These are phyloP conservation scores for Danielia oregonensis DNA, from an alignment of 805 yeast genomes.

Conservation along the genomic window DNA sequence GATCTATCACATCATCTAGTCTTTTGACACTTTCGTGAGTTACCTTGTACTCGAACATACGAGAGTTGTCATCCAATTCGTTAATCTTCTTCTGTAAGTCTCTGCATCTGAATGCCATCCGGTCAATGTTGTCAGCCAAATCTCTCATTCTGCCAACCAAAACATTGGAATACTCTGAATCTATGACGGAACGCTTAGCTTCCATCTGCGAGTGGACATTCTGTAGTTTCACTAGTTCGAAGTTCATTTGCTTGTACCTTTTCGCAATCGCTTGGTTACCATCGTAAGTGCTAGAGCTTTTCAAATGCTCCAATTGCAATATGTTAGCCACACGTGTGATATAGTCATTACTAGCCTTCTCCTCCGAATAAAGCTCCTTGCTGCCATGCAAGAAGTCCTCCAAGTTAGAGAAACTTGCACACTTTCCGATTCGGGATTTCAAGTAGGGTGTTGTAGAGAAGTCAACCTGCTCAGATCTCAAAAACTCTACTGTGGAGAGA, in stretches of 20 bases:
- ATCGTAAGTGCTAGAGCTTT: not conserved
- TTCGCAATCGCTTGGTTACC: conserved; percentile 12
- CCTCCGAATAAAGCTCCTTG: conserved; percentile 4
- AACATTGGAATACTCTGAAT: conserved; percentile 26
- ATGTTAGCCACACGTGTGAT: conserved; percentile 2
- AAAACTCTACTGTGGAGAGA: conserved; percentile 19
- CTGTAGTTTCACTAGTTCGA: conserved; percentile 28
- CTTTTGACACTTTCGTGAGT: conserved; percentile 25
- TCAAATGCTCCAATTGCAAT: conserved; percentile 3
- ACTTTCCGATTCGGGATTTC: conserved; percentile 2
- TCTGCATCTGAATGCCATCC: conserved; percentile 38
- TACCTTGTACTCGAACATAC: conserved; percentile 24
- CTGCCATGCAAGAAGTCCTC: conserved; percentile 11
- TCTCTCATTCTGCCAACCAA: conserved; percentile 28
- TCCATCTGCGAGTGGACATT: conserved; percentile 25
- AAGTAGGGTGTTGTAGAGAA: not conserved
- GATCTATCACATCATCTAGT: conserved; percentile 22
- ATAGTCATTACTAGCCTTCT: conserved; percentile 7
- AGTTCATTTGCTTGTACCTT: conserved; percentile 25
- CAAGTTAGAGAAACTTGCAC: conserved; percentile 24
- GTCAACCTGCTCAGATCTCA: conserved; percentile 6
- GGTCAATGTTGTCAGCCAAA: conserved; percentile 32
- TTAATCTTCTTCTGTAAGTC: conserved; percentile 37
- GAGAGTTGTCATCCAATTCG: conserved; percentile 35
- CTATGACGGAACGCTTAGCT: conserved; percentile 20